Percentiles rank a stretch among this genome's conserved stretches.
Evolutionary conservation across 78 protist genomes (phyloP).

Genomic region (Dictyostelium firmibasis): DNA sequence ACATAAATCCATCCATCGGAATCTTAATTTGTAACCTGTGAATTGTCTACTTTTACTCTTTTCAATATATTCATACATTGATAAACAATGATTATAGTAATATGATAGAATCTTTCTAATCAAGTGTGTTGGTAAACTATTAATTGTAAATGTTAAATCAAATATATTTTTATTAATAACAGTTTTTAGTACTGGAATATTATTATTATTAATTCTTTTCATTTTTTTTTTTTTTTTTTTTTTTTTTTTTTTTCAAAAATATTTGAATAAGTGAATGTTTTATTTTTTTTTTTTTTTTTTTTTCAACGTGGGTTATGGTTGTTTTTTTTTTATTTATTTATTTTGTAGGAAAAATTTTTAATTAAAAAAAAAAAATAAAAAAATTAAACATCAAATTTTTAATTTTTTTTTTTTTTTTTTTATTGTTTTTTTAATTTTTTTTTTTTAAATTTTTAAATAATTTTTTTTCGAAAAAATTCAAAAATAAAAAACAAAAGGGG

Average conservation of each 20-base stretch:
- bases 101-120: constrained; percentile 3
- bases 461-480: background rate
- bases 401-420: too few species aligned
- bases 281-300: too few species aligned
- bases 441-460: too few species aligned
- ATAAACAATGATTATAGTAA: constrained; percentile 4
- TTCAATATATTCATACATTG: background rate
- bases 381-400: background rate
- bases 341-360: too few species aligned
- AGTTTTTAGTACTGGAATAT: background rate
- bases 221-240: background rate
- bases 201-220: background rate
- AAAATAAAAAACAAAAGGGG: background rate
- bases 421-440: too few species aligned
- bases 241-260: too few species aligned
- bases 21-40: background rate
- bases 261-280: too few species aligned
- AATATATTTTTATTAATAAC: background rate
- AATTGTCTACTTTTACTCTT: background rate
- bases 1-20: background rate
- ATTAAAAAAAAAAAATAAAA: too few species aligned
- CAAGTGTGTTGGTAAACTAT: constrained; percentile 1
- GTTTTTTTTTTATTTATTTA: background rate
- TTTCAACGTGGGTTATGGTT: too few species aligned
- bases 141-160: constrained; percentile 17